Evolutionary conservation across 768 basidiomycete species (phyloP), one percentile per base, ranked within the genome.

Genomic region (Omphalotus guepiniiformis): DNA sequence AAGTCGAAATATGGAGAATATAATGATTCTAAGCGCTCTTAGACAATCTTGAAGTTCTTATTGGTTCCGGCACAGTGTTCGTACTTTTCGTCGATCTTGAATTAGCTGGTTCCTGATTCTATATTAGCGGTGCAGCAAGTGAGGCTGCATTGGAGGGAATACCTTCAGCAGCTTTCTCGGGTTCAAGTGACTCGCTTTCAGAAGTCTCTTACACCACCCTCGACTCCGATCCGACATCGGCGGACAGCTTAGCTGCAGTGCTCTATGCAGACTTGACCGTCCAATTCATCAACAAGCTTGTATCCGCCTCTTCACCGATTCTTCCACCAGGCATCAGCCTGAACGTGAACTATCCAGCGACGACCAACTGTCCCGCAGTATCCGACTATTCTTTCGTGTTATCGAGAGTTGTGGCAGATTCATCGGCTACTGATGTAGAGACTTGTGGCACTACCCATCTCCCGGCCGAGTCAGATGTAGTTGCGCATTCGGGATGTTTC

Each of bases 181-280:
- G 46, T 15, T 47, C 46, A 15, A 30, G 67, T 23, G 53, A 55
- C 11, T 62, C 67, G 15, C 73, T 66, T 8, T 62, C 69, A 0
- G 64, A 70, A 43, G 72, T 76, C 9, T 77, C 75, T 2, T 79
- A 71, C 61, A 79, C 76, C 21, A 76, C 74, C 15, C 74, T 79
- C 51, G 52, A 58, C 13, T 58, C 60, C 6, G 48, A 63, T 21
- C 64, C 71, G 2, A 63, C 55, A 22, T 58, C 70, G 5, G 35
- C 62, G 6, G 61, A 66, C 15, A 69, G 68, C 34, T 47, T 58
- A 21, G 64, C 73, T 8, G 72, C 75, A 7, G 53, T 59, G 38
- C 63, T 71, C 46, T 78, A 78, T 57, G 63, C 76, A 18, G 50
- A 63, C 15, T 71, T 78, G 35, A 64, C 69, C 40, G 57, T 72